phyloP scores from a whole-genome alignment of 2,329 filamentous ascomycete species.

The Hirsutella thompsonii region DNA sequence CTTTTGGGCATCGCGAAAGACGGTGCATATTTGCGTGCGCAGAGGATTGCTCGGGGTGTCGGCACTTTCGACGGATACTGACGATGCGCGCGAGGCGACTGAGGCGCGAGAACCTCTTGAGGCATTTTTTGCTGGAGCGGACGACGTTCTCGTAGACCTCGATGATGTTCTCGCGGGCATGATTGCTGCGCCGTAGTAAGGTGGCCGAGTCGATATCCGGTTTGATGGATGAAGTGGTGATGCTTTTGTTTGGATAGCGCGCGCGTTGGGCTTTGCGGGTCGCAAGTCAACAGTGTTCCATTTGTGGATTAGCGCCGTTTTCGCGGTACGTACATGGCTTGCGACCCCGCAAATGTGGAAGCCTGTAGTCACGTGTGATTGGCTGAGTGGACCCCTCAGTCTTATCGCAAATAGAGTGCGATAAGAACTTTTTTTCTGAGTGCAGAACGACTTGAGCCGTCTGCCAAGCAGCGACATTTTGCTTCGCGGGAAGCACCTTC shows the following conservation, averaged over 20 bases:
- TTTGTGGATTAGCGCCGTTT: slow-evolving; percentile 13
- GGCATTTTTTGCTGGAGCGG: slow-evolving; percentile 25
- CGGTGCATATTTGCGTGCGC: slow-evolving; percentile 57
- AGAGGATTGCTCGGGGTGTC: slow-evolving; percentile 61
- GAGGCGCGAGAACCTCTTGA: slow-evolving; percentile 29
- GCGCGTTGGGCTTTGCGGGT: slow-evolving; percentile 11
- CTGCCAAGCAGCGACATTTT: no score
- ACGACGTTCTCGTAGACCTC: slow-evolving; percentile 32
- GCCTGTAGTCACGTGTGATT: slow-evolving; percentile 19
- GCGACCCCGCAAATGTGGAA: slow-evolving; percentile 1
- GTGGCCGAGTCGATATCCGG: neutral
- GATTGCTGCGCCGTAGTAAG: neutral
- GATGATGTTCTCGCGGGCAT: slow-evolving; percentile 40
- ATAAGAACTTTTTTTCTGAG: slow-evolving; percentile 11
- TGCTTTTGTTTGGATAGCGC: slow-evolving; percentile 13
- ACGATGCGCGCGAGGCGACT: slow-evolving; percentile 32
- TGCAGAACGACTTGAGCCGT: neutral
- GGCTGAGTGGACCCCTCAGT: slow-evolving; percentile 2
- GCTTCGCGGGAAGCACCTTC: no score
- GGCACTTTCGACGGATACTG: slow-evolving; percentile 58
- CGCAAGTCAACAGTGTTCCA: slow-evolving; percentile 20
- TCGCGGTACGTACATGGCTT: slow-evolving; percentile 1
- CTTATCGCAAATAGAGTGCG: slow-evolving; percentile 7
- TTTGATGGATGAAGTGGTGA: neutral
- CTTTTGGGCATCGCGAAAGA: slow-evolving; percentile 74